Percentiles rank a stretch among this genome's conserved stretches.
Conservation (phyloP, 176 grass and related monocot genomes). For the Themeda triandra region DNA sequence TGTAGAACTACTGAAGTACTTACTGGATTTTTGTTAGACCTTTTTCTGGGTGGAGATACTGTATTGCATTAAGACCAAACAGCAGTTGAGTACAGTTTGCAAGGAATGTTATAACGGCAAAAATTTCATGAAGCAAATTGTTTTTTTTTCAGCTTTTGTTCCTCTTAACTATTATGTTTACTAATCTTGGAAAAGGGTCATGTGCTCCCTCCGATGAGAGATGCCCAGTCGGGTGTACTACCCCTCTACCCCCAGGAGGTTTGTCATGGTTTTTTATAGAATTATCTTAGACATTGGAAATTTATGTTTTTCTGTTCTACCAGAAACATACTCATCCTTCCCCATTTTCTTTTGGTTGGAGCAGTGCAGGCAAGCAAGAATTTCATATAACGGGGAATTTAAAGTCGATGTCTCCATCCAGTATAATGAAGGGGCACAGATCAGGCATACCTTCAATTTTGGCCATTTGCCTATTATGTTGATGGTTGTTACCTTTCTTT, state of each 20-base stretch:
- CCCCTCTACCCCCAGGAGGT: constrained; percentile 73
- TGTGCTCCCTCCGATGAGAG: constrained; percentile 47
- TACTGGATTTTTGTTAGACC: not conserved
- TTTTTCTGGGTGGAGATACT: not conserved
- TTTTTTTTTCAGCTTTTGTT: constrained; percentile 1
- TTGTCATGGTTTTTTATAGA: not conserved
- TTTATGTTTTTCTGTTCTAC: not conserved
- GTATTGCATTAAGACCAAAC: not conserved
- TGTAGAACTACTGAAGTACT: not conserved
- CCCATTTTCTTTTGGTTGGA: constrained; percentile 34
- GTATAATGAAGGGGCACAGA: constrained; percentile 41
- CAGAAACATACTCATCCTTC: constrained; percentile 6
- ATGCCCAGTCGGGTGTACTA: constrained; percentile 28
- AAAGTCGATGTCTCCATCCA: constrained; percentile 52
- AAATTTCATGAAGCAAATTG: not conserved
- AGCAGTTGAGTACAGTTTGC: not conserved
- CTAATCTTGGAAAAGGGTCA: constrained; percentile 66
- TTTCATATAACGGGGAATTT: constrained; percentile 69
- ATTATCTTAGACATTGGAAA: not conserved
- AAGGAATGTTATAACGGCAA: not conserved
- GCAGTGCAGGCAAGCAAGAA: constrained; percentile 75
- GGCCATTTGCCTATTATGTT: constrained; percentile 93
- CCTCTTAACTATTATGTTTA: constrained; percentile 51
- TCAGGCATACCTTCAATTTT: constrained; percentile 70
- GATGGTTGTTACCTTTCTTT: constrained; percentile 54